A percentile compares a stretch with the other conserved stretches of the same genome.
Conservation (phyloP, 345 rosid genomes). For the Microcos paniculata region DNA sequence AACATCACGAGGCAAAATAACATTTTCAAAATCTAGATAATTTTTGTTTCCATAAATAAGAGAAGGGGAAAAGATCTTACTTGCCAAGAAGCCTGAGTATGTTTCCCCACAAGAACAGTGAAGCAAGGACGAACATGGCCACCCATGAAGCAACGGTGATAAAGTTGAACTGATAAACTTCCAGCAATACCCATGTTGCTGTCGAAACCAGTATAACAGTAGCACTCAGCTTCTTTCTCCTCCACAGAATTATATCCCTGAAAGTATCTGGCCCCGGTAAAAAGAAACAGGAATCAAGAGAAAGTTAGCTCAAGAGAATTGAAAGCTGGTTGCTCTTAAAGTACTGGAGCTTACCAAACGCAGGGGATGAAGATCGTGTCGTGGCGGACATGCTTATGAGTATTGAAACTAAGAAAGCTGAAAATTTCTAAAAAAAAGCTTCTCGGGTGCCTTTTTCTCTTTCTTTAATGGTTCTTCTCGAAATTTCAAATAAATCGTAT, state of each 20-base stretch:
- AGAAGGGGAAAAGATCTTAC: constrained; percentile 20
- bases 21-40: neutral
- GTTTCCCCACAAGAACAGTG: constrained; percentile 48
- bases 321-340: constrained; percentile 13
- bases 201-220: constrained; percentile 32
- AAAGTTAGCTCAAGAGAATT: constrained; percentile 4
- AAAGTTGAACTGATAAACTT: constrained; percentile 39
- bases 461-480: neutral
- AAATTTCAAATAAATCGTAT: neutral
- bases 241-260: constrained; percentile 49
- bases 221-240: constrained; percentile 43
- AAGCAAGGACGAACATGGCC: constrained; percentile 30
- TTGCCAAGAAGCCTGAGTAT: constrained; percentile 50
- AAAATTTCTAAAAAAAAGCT: neutral
- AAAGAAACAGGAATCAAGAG: neutral
- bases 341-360: neutral
- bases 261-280: constrained; percentile 2
- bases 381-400: constrained; percentile 3
- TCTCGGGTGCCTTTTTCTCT: neutral
- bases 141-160: constrained; percentile 48
- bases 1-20: neutral
- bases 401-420: neutral
- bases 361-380: neutral
- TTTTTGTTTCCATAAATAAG: neutral
- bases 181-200: constrained; percentile 39